Base-by-base conservation (phyloP, 2,329 filamentous ascomycete genomes). In the Monilinia laxa region DNA sequence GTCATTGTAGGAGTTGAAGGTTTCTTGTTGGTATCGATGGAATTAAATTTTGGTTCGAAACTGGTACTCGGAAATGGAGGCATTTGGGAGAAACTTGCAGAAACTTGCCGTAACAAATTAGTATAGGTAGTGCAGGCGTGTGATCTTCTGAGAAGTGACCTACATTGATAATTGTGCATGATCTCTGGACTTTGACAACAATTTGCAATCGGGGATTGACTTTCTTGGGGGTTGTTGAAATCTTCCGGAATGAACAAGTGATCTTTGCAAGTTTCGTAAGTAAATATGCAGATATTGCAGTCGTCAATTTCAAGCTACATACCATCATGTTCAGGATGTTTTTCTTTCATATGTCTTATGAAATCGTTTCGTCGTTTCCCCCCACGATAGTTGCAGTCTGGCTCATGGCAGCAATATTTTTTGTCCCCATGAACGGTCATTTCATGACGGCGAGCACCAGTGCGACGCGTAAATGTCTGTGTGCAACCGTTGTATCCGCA, bases 301-400 rank as follows among this genome's bases (percentile, higher is more conserved):
- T 20, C 20, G 1, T 20, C 28, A 38, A 20, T 38, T 38, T 18
- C 9, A 42, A 31, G 12, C 18, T n/a, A 60, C 63, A 47, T 60
- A 65, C 63, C 55, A 60, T 65, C 55, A 35, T 65, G 47, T 52
- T 56, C 63, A 11, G 63, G 63, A 53, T 65, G 63, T 25, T 65
- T 60, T 14, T 65, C 57, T 35, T 49, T 59, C 63, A 65, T 65
- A 18, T 65, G 63, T 3, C 59, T 65, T 6, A 53, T 42, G 47
- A 60, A 65, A 52, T 65, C 63, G 9, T 65, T 52, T 31, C 63
- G 45, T 31, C 63, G 47, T 60, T 65, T 65, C 16, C 55, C 63
- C n/a, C 63, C 63, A 7, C 63, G 45, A 40, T 65, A 65, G 31
- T 60, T 65, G 55, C 63, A 65, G 20, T 65, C 38, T 53, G 63